A percentile compares a stretch with the other conserved stretches of the same genome.
Evolutionary conservation across 192 early-diverging fungal species (phyloP).

Genomic region (Lobosporangium transversale): DNA sequence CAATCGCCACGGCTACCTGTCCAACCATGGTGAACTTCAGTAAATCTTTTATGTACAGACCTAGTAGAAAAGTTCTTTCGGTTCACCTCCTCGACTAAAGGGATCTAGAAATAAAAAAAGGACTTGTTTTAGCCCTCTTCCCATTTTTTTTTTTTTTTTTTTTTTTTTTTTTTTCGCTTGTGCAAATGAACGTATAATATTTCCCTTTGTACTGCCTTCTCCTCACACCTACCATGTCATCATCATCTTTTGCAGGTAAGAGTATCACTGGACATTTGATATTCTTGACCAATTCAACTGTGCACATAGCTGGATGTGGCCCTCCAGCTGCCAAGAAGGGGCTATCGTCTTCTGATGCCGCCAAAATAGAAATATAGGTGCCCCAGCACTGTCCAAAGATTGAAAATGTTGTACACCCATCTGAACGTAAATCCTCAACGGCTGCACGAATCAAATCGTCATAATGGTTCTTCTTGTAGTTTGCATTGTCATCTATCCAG

Average conservation of each 20-base stretch:
- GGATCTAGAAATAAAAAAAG: not conserved
- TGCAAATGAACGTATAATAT: not conserved
- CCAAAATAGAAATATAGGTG: slow-evolving; percentile 60
- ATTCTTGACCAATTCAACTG: slow-evolving; percentile 56
- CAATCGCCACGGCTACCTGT: slow-evolving; percentile 48
- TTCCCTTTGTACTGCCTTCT: not conserved
- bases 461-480: slow-evolving; percentile 19
- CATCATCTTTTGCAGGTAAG: slow-evolving; percentile 71
- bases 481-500: slow-evolving; percentile 30
- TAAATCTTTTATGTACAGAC: slow-evolving; percentile 28
- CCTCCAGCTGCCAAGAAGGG: slow-evolving; percentile 63
- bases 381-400: slow-evolving; percentile 80
- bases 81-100: slow-evolving; percentile 1
- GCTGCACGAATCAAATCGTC: slow-evolving; percentile 8
- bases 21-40: slow-evolving; percentile 45
- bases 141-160: too few relatives aligned
- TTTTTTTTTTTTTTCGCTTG: too few relatives aligned
- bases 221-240: slow-evolving; percentile 59
- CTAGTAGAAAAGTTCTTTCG: slow-evolving; percentile 28
- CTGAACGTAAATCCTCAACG: slow-evolving; percentile 45
- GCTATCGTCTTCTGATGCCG: slow-evolving; percentile 49
- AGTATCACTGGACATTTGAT: slow-evolving; percentile 68
- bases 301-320: slow-evolving; percentile 69
- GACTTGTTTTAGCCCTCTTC: not conserved
- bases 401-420: slow-evolving; percentile 58